phyloP scores from a whole-genome alignment of 2,329 filamentous ascomycete species.

The Stachybotrys chlorohalonatus region DNA sequence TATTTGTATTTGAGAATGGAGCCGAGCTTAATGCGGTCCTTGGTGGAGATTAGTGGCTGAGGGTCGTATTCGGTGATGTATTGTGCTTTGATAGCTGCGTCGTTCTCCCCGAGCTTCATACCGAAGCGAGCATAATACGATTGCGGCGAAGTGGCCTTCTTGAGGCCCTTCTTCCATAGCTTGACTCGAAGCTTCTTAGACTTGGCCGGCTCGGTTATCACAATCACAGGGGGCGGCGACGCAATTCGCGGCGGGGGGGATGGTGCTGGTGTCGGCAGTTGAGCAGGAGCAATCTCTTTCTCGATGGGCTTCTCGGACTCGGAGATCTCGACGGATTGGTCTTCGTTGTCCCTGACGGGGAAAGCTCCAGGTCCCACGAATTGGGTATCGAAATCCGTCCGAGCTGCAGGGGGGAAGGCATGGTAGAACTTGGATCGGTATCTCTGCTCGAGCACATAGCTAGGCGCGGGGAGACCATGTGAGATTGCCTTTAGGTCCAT shows the following conservation, averaged over 20 bases:
- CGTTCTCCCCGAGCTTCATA: neutral
- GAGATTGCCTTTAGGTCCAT: constrained; percentile 20
- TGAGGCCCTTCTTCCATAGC: neutral
- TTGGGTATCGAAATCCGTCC: constrained; percentile 8
- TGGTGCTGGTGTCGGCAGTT: neutral
- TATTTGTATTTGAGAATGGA: constrained; percentile 18
- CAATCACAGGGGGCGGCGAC: constrained; percentile 1
- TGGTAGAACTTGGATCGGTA: constrained; percentile 13
- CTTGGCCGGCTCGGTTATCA: constrained; percentile 3
- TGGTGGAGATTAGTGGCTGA: neutral
- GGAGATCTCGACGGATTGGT: neutral
- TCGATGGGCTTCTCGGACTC: neutral
- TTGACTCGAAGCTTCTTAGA: neutral
- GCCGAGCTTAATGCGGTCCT: constrained; percentile 4
- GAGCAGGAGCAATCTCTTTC: neutral
- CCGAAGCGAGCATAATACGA: neutral
- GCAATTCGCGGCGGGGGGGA: neutral
- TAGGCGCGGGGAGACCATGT: constrained; percentile 16
- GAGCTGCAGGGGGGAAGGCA: constrained; percentile 9
- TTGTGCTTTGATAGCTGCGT: constrained; percentile 6
- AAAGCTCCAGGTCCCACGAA: constrained; percentile 16
- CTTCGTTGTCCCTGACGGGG: constrained; percentile 11
- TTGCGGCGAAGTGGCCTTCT: neutral
- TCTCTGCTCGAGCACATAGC: constrained; percentile 14
- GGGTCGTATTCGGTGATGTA: constrained; percentile 11